Evolutionary conservation across 306 rosid species (phyloP).

Genomic region (Prosopis cineraria): DNA sequence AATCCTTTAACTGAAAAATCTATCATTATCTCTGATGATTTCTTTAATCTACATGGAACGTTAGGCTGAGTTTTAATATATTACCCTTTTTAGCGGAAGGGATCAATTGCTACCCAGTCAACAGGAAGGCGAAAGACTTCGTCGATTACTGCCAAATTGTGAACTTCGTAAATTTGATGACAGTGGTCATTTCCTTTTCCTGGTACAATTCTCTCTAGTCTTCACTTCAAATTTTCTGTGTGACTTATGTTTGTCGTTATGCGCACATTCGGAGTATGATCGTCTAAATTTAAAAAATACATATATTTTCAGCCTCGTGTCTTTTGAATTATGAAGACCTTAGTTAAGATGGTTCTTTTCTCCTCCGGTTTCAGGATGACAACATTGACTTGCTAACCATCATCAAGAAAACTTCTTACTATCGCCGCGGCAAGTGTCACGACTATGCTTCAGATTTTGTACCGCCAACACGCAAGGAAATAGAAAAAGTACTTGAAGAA

Average conservation of each 20-base stretch:
- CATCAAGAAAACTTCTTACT: slow-evolving; percentile 65
- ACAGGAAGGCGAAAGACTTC: slow-evolving; percentile 69
- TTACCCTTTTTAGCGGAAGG: slow-evolving; percentile 57
- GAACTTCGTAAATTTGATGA: slow-evolving; percentile 61
- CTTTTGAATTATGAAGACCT: not conserved
- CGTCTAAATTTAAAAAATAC: too few relatives aligned
- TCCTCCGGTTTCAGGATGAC: slow-evolving; percentile 59
- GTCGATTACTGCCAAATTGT: slow-evolving; percentile 49
- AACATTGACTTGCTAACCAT: slow-evolving; percentile 62
- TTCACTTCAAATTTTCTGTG: slow-evolving; percentile 17
- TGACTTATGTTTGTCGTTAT: not conserved
- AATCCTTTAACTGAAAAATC: slow-evolving; percentile 4
- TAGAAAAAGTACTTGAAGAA: slow-evolving; percentile 40
- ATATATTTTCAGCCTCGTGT: too few relatives aligned
- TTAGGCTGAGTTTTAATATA: slow-evolving; percentile 37
- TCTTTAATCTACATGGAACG: slow-evolving; percentile 15
- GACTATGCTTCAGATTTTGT: slow-evolving; percentile 76
- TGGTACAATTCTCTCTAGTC: slow-evolving; percentile 55
- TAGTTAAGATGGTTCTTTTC: not conserved
- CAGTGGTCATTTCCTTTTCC: slow-evolving; percentile 77
- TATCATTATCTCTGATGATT: not conserved
- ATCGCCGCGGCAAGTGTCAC: slow-evolving; percentile 66
- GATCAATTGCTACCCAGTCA: slow-evolving; percentile 75
- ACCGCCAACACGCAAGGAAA: slow-evolving; percentile 63
- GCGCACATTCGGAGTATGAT: not conserved